A percentile compares a stretch with the other conserved stretches of the same genome.
Conservation (phyloP, 208 protist species). For the Trypanosoma brucei region DNA sequence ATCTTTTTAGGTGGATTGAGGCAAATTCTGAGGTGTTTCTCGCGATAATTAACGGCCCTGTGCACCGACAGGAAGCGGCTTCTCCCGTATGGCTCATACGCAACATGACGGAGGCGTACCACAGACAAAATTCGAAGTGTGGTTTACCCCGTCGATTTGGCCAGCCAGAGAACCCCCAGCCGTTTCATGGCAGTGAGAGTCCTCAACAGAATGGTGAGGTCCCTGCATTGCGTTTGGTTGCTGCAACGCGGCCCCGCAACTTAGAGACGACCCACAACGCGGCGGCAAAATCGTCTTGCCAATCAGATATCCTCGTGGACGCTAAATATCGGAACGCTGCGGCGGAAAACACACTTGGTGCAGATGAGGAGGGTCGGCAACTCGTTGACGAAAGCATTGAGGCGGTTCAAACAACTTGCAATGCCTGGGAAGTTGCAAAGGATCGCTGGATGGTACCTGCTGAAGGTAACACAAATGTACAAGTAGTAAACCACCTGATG, state of each 20-base stretch:
- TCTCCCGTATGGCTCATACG: constrained; percentile 18
- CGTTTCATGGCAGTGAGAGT: not conserved
- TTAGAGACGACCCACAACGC: not conserved
- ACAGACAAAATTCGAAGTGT: not conserved
- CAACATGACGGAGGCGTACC: constrained; percentile 9
- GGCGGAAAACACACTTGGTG: not conserved
- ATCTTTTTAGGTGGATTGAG: constrained; percentile 54
- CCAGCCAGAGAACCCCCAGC: too few relatives aligned
- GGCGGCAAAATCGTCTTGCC: not conserved
- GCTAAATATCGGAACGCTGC: not conserved
- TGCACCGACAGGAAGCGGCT: constrained; percentile 13
- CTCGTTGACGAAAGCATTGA: constrained; percentile 5
- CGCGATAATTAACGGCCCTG: constrained; percentile 15
- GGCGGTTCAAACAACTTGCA: constrained; percentile 4
- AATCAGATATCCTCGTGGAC: not conserved
- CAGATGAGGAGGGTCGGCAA: not conserved
- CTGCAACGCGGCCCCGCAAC: not conserved
- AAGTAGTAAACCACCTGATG: not conserved
- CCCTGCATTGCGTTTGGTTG: not conserved
- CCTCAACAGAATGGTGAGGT: not conserved
- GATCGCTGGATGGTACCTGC: not conserved
- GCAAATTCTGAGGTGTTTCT: constrained; percentile 43
- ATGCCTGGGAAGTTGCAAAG: constrained; percentile 8
- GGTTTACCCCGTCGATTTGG: too few relatives aligned
- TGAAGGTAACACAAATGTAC: not conserved